These are phyloP conservation scores for Penicillium canescens DNA, from an alignment of 495 filamentous ascomycete genomes.

Conservation along the genomic window DNA sequence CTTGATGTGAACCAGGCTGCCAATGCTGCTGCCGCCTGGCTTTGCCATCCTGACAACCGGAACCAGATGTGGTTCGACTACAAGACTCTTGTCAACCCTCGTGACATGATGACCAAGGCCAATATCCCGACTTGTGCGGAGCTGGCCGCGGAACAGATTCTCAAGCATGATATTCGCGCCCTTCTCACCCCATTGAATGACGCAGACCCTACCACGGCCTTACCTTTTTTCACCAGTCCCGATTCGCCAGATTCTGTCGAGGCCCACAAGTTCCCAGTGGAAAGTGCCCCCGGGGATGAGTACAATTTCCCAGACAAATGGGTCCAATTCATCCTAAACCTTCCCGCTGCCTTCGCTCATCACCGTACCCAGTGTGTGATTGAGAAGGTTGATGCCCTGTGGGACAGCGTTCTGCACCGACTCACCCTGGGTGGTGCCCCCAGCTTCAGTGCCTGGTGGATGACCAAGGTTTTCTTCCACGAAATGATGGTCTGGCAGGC, in stretches of 20 bases:
- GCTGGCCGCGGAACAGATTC: conserved; percentile 58
- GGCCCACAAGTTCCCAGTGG: conserved; percentile 37
- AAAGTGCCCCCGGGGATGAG: conserved; percentile 38
- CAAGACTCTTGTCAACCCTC: conserved; percentile 74
- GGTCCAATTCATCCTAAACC: conserved; percentile 74
- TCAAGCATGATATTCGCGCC: conserved; percentile 72
- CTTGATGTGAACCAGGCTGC: conserved; percentile 90
- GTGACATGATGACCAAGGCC: conserved; percentile 45
- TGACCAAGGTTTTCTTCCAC: conserved; percentile 95
- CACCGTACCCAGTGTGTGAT: conserved; percentile 57
- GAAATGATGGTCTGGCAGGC: conserved; percentile 93
- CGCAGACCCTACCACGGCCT: conserved; percentile 27
- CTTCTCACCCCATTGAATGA: conserved; percentile 56
- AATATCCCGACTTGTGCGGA: conserved; percentile 45
- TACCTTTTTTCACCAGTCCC: conserved; percentile 42
- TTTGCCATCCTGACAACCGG: conserved; percentile 48
- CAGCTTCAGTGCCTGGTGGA: conserved; percentile 96
- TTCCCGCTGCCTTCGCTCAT: conserved; percentile 76
- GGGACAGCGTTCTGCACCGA: conserved; percentile 46
- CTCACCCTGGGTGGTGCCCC: conserved; percentile 74
- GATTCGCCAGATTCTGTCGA: conserved; percentile 40
- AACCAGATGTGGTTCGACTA: conserved; percentile 92
- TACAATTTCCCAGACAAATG: conserved; percentile 80
- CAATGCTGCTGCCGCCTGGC: conserved; percentile 49
- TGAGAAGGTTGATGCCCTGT: conserved; percentile 44